Conservation (phyloP, 208 protist genomes). For the Blechomonas ayalai region DNA sequence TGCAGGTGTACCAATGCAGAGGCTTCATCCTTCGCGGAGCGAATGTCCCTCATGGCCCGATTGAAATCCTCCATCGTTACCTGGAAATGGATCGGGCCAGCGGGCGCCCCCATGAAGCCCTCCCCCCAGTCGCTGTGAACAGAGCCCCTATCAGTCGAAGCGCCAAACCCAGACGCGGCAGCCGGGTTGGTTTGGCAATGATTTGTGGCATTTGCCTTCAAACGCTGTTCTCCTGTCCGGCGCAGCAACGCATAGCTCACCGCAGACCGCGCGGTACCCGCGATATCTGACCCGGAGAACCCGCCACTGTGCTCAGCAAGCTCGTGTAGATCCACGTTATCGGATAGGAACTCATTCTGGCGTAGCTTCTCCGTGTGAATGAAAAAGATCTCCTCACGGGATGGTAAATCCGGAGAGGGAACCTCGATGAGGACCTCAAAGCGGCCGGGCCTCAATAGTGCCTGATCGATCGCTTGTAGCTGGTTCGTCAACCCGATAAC, state of each 20-base stretch:
- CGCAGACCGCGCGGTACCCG: slow-evolving; percentile 73
- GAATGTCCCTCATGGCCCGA: slow-evolving; percentile 37
- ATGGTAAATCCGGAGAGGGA: slow-evolving; percentile 66
- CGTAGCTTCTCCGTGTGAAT: slow-evolving; percentile 90
- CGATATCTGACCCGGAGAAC: slow-evolving; percentile 96
- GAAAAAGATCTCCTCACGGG: slow-evolving; percentile 83
- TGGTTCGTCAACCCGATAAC: slow-evolving; percentile 93
- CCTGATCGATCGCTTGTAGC: slow-evolving; percentile 83
- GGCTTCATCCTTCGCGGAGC: slow-evolving; percentile 25
- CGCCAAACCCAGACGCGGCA: too few species aligned
- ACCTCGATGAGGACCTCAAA: slow-evolving; percentile 93
- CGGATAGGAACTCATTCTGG: slow-evolving; percentile 65
- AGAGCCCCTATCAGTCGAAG: too few species aligned
- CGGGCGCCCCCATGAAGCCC: too few species aligned
- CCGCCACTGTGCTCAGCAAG: slow-evolving; percentile 94
- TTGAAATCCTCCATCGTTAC: too few species aligned
- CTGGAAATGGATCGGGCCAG: too few species aligned
- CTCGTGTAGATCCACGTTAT: slow-evolving; percentile 86
- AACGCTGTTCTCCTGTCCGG: neutral
- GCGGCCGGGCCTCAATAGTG: slow-evolving; percentile 89
- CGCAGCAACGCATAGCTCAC: slow-evolving; percentile 76
- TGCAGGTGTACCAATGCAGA: slow-evolving; percentile 13
- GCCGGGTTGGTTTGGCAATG: neutral
- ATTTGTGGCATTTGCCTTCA: neutral
- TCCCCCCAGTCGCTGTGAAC: too few species aligned